phyloP scores from a whole-genome alignment of 2,329 filamentous ascomycete genomes.

The Ceratocystis colombiana region DNA sequence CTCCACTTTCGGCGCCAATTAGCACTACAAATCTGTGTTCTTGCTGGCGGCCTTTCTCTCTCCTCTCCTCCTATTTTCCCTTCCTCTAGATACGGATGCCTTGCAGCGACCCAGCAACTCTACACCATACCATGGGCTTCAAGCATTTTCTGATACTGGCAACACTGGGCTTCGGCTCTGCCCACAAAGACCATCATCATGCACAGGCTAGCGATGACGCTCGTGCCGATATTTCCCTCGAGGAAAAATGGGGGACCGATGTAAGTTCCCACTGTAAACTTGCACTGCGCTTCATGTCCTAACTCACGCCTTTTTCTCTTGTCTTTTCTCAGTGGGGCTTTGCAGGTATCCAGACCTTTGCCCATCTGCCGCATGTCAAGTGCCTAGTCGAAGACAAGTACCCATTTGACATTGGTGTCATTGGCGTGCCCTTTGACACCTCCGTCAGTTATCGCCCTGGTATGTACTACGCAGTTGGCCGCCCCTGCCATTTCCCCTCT shows the following conservation, averaged over 20 bases:
- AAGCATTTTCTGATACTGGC: conserved; percentile 14
- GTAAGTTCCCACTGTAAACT: conserved; percentile 16
- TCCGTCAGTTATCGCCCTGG: conserved; percentile 60
- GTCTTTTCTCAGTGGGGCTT: conserved; percentile 40
- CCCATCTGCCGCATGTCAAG: conserved; percentile 57
- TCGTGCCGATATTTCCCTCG: conserved; percentile 8
- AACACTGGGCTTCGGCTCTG: conserved; percentile 9
- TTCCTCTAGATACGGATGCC: background rate
- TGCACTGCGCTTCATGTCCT: background rate
- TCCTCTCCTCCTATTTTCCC: background rate
- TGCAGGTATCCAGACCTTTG: conserved; percentile 64
- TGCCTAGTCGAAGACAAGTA: conserved; percentile 57
- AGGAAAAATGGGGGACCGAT: conserved; percentile 25
- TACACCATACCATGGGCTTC: conserved; percentile 14
- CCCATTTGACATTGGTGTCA: conserved; percentile 59
- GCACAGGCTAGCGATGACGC: background rate
- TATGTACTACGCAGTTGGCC: conserved; percentile 30
- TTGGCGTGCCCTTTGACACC: conserved; percentile 66
- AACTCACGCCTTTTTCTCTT: background rate
- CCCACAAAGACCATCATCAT: conserved; percentile 19
- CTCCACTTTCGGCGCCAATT: background rate
- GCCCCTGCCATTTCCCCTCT: background rate
- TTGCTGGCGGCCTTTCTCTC: background rate
- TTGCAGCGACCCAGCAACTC: background rate
- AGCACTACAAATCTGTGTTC: background rate